phyloP scores from a whole-genome alignment of 2,329 filamentous ascomycete genomes.

The Trichothecium roseum region DNA sequence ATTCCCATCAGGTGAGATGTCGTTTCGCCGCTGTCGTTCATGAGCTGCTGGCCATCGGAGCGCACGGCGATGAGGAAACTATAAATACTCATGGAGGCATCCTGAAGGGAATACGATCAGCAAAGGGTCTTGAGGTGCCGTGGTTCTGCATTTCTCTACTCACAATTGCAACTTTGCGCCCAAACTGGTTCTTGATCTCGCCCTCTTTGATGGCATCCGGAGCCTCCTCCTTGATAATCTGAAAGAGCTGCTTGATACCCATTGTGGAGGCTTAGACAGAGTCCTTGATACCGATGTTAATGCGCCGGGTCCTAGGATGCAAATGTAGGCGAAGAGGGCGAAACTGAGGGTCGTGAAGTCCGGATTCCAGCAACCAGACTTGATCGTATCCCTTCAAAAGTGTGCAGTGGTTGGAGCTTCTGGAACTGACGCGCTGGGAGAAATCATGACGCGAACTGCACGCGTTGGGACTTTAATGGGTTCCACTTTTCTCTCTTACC shows the following conservation, averaged over 20 bases:
- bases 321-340: too few species aligned
- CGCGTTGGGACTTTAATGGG: constrained; percentile 8
- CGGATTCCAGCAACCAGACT: too few species aligned
- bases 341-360: too few species aligned
- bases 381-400: too few species aligned
- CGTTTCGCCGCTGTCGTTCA: constrained; percentile 88
- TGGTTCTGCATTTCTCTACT: constrained; percentile 22
- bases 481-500: constrained; percentile 9
- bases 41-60: constrained; percentile 92
- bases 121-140: neutral
- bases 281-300: too few species aligned
- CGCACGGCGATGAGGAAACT: constrained; percentile 96
- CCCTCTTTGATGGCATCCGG: constrained; percentile 93
- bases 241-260: constrained; percentile 65
- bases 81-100: constrained; percentile 91
- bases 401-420: too few species aligned
- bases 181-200: constrained; percentile 98
- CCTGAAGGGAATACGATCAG: constrained; percentile 12
- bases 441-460: neutral
- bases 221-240: constrained; percentile 81
- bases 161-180: constrained; percentile 95
- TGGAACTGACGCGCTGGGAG: too few species aligned
- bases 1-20: constrained; percentile 98
- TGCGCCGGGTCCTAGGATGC: too few species aligned
- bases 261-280: constrained; percentile 24